A percentile compares a stretch with the other conserved stretches of the same genome.
These are phyloP conservation scores for Pseudogymnoascus verrucosus DNA, from an alignment of 2,329 filamentous ascomycete species.

Conservation along the genomic window DNA sequence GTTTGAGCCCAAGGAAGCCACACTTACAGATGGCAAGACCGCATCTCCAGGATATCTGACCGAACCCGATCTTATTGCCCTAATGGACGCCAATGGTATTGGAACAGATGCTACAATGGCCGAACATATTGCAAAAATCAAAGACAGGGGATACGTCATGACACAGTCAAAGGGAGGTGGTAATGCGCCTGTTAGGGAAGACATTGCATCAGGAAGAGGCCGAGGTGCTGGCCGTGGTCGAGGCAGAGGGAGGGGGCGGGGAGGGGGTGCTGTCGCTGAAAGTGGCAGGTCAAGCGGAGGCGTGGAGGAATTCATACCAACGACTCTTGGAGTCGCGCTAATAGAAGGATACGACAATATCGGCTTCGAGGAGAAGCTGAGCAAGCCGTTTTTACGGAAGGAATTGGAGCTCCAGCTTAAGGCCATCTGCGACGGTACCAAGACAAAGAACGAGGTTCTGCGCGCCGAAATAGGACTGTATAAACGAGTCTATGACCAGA, in stretches of 20 bases:
- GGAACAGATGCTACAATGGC: slow-evolving; percentile 99
- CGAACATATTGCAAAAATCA: slow-evolving; percentile 94
- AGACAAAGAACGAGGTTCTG: slow-evolving; percentile 66
- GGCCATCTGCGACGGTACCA: slow-evolving; percentile 83
- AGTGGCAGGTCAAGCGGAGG: slow-evolving; percentile 37
- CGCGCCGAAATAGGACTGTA: slow-evolving; percentile 82
- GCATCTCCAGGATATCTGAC: slow-evolving; percentile 78
- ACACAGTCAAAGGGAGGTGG: slow-evolving; percentile 44
- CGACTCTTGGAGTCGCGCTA: slow-evolving; percentile 79
- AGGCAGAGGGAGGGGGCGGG: slow-evolving; percentile 24
- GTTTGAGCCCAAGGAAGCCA: slow-evolving; percentile 82
- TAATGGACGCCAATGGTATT: slow-evolving; percentile 98
- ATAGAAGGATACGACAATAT: slow-evolving; percentile 94
- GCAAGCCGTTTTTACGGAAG: slow-evolving; percentile 92
- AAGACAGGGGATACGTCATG: slow-evolving; percentile 78
- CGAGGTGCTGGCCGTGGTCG: slow-evolving; percentile 28
- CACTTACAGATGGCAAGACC: slow-evolving; percentile 88
- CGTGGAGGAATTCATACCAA: slow-evolving; percentile 86
- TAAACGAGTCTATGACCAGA: slow-evolving; percentile 74
- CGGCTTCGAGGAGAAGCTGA: slow-evolving; percentile 83
- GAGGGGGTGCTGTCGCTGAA: slow-evolving; percentile 32
- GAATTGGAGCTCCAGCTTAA: slow-evolving; percentile 98
- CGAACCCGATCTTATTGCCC: slow-evolving; percentile 85
- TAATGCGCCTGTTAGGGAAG: slow-evolving; percentile 29
- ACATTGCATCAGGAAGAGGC: slow-evolving; percentile 27